Conservation (phyloP, 352 stramenopile species). For the Thraustotheca clavata region DNA sequence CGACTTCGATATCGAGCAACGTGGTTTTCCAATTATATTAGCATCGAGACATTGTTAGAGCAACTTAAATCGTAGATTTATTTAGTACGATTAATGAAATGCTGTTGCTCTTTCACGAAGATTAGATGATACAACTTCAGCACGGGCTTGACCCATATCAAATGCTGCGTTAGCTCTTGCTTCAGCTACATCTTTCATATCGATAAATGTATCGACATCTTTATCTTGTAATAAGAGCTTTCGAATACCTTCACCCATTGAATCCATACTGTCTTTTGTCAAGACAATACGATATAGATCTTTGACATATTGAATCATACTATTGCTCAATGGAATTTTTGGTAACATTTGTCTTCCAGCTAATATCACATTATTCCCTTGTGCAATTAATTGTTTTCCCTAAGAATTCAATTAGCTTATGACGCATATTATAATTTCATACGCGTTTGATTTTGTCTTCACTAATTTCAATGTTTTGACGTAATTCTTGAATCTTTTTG, state of each 20-base stretch:
- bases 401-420: neutral
- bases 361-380: constrained; percentile 38
- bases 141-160: constrained; percentile 21
- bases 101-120: constrained; percentile 16
- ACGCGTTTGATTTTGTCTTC: constrained; percentile 33
- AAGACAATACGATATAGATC: constrained; percentile 52
- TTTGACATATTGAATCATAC: constrained; percentile 45
- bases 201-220: constrained; percentile 8
- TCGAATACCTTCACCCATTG: constrained; percentile 30
- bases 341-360: constrained; percentile 37
- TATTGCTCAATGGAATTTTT: constrained; percentile 43
- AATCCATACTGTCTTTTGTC: constrained; percentile 64
- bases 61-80: neutral
- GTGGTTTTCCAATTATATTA: constrained; percentile 10
- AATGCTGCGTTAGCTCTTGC: constrained; percentile 16
- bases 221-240: constrained; percentile 14
- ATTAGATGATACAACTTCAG: constrained; percentile 19
- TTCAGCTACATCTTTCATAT: constrained; percentile 21
- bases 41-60: neutral
- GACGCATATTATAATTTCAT: neutral
- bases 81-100: neutral
- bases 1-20: constrained; percentile 3
- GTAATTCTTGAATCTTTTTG: constrained; percentile 51
- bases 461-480: constrained; percentile 36
- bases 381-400: constrained; percentile 28